Conservation (phyloP, 805 yeast species). For the Saturnispora quitensis region DNA sequence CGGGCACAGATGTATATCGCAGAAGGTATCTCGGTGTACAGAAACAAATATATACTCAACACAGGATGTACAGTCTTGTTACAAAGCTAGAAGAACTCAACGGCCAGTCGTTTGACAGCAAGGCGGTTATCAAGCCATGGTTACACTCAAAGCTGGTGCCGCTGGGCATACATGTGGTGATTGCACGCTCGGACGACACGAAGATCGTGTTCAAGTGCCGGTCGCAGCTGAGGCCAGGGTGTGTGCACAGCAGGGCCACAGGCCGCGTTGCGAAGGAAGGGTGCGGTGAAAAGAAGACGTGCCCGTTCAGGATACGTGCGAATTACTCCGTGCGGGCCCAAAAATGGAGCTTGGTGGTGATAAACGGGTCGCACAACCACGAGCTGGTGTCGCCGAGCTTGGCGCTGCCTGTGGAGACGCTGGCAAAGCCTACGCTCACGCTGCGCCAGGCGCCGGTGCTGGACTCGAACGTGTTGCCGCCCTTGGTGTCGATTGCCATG, state of each 20-base stretch:
- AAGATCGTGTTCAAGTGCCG: constrained; percentile 59
- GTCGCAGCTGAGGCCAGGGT: constrained; percentile 15
- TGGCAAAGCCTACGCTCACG: neutral
- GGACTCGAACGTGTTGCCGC: neutral
- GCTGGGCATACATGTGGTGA: constrained; percentile 46
- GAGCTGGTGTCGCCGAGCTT: constrained; percentile 17
- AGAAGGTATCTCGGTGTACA: too few relatives aligned
- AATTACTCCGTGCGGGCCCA: constrained; percentile 44
- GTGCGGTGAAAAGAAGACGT: constrained; percentile 21
- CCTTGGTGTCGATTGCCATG: neutral
- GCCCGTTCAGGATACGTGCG: constrained; percentile 61
- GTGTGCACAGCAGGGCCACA: neutral
- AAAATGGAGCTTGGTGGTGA: constrained; percentile 52
- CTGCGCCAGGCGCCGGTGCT: neutral
- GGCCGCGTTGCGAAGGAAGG: neutral
- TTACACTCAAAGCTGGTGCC: constrained; percentile 38
- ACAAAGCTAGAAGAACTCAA: neutral
- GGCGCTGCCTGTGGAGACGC: neutral
- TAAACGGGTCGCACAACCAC: constrained; percentile 55
- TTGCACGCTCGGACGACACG: constrained; percentile 51
- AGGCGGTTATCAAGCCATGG: constrained; percentile 54
- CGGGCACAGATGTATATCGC: too few relatives aligned
- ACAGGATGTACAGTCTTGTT: too few relatives aligned
- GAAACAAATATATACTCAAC: too few relatives aligned
- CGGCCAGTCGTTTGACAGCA: constrained; percentile 29